Conservation (phyloP, 176 grass and related monocot species). For the Guadua angustifolia region DNA sequence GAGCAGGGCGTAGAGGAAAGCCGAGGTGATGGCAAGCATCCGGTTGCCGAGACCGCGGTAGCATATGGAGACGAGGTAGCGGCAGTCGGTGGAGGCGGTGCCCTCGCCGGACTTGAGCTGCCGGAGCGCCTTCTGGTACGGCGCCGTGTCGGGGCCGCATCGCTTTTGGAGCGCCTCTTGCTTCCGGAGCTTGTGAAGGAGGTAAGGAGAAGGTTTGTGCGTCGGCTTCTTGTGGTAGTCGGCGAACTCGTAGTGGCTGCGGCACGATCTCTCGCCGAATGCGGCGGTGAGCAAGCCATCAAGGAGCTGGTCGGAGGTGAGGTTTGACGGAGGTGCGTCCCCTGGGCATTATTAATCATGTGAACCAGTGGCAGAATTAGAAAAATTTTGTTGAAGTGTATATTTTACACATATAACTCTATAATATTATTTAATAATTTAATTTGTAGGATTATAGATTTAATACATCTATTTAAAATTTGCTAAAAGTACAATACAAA, state of each 20-base stretch:
- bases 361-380: too few species aligned
- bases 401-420: too few species aligned
- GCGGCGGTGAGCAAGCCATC: conserved; percentile 50
- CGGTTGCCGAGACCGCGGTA: conserved; percentile 68
- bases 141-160: conserved; percentile 58
- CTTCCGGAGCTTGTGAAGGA: conserved; percentile 54
- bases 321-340: background rate
- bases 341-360: background rate
- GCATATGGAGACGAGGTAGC: conserved; percentile 59
- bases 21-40: conserved; percentile 56
- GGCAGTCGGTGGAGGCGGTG: conserved; percentile 26
- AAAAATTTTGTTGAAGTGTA: too few species aligned
- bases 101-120: conserved; percentile 42
- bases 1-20: conserved; percentile 71
- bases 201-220: conserved; percentile 47
- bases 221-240: conserved; percentile 36
- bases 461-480: too few species aligned
- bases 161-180: conserved; percentile 65
- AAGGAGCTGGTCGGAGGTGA: conserved; percentile 46
- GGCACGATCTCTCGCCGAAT: conserved; percentile 47
- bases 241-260: conserved; percentile 56
- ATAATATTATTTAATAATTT: too few species aligned
- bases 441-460: too few species aligned
- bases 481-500: too few species aligned
- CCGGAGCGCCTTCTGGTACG: conserved; percentile 39